Evolutionary conservation across 1,284 basidiomycete genomes (phyloP).

Genomic region (Serendipita sp.): DNA sequence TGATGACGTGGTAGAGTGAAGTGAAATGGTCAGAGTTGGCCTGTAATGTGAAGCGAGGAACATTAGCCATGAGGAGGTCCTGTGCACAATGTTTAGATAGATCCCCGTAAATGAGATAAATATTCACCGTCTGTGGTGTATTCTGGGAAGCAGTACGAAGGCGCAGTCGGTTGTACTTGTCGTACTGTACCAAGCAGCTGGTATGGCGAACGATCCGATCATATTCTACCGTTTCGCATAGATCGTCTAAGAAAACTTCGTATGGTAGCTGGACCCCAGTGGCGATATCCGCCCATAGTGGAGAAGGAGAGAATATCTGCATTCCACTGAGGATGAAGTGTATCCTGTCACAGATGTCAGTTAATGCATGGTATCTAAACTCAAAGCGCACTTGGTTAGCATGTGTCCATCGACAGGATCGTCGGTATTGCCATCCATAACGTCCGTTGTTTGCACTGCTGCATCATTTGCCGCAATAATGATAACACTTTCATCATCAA

Average conservation of each 20-base stretch:
- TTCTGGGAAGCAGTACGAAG: constrained; percentile 42
- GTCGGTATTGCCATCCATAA: constrained; percentile 71
- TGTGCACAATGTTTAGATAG: constrained; percentile 20
- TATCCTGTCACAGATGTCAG: constrained; percentile 32
- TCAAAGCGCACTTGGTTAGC: constrained; percentile 59
- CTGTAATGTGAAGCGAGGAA: constrained; percentile 80
- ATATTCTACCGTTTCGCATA: constrained; percentile 69
- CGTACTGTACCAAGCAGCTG: constrained; percentile 74
- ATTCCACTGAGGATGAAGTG: constrained; percentile 65
- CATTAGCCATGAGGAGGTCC: constrained; percentile 70
- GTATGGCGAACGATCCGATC: constrained; percentile 86
- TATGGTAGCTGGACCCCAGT: constrained; percentile 42
- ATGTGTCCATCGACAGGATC: constrained; percentile 79
- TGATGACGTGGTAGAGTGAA: constrained; percentile 79
- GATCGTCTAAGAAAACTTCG: constrained; percentile 76
- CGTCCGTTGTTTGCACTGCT: constrained; percentile 66
- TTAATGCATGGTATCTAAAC: constrained; percentile 6
- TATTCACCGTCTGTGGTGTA: constrained; percentile 19
- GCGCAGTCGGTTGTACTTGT: constrained; percentile 88
- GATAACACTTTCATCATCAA: constrained; percentile 47
- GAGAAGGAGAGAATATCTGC: constrained; percentile 71
- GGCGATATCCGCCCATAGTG: constrained; percentile 21
- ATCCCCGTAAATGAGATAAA: constrained; percentile 21
- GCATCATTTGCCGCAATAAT: constrained; percentile 75
- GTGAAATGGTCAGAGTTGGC: constrained; percentile 79